Conservation (phyloP, 2,329 filamentous ascomycete species). For the Grosmannia penicillata region DNA sequence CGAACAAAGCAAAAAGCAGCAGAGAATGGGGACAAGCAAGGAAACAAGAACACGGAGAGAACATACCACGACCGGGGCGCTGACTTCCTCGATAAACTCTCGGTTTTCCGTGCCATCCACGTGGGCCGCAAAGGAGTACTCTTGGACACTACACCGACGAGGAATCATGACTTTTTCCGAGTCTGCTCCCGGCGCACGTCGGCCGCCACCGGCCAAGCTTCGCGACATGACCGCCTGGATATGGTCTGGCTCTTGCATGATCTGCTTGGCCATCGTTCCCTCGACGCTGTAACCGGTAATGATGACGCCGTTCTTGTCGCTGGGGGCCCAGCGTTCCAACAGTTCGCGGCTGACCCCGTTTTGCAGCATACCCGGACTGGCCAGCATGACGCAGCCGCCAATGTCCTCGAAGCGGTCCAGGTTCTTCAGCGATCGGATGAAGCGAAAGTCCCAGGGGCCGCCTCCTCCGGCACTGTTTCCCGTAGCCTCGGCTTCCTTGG, state of each 20-base stretch:
- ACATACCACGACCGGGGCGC: slow-evolving; percentile 81
- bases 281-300: slow-evolving; percentile 98
- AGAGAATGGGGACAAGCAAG: slow-evolving; percentile 3
- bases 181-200: slow-evolving; percentile 50
- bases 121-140: slow-evolving; percentile 91
- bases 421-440: slow-evolving; percentile 80
- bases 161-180: slow-evolving; percentile 87
- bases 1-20: too few species aligned
- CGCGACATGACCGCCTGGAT: slow-evolving; percentile 89
- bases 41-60: not conserved
- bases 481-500: slow-evolving; percentile 75
- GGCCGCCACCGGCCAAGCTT: slow-evolving; percentile 42
- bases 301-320: slow-evolving; percentile 92
- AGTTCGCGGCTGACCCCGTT: slow-evolving; percentile 89
- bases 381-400: slow-evolving; percentile 91
- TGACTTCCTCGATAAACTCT: slow-evolving; percentile 91
- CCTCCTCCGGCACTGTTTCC: slow-evolving; percentile 63
- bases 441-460: slow-evolving; percentile 93
- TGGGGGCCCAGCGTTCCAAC: slow-evolving; percentile 89
- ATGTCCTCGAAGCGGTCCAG: slow-evolving; percentile 94
- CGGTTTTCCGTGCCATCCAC: slow-evolving; percentile 93
- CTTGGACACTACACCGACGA: slow-evolving; percentile 79
- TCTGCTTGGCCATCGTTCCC: slow-evolving; percentile 93
- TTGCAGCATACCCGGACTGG: slow-evolving; percentile 95
- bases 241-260: slow-evolving; percentile 87